A percentile compares a stretch with the other conserved stretches of the same genome.
Conservation (phyloP, 75 land plant genomes). For the Pinus albicaulis region DNA sequence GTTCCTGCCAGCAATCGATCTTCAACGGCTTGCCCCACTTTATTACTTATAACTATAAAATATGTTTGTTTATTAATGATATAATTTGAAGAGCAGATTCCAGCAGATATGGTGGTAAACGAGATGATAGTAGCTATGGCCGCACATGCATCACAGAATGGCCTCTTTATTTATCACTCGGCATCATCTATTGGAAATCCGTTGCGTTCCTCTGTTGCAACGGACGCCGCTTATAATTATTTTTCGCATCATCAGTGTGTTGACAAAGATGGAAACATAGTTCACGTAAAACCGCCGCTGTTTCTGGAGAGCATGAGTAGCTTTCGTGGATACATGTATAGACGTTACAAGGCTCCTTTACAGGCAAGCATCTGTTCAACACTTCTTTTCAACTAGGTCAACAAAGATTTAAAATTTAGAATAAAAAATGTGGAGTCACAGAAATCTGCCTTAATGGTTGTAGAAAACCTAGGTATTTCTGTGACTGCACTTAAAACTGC, state of each 20-base stretch:
- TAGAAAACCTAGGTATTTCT: neutral
- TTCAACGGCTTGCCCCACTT: too few relatives aligned
- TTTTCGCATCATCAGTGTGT: constrained; percentile 48
- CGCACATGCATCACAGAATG: constrained; percentile 29
- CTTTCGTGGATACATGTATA: constrained; percentile 27
- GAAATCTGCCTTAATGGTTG: too few relatives aligned
- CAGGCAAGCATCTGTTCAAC: too few relatives aligned
- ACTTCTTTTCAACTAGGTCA: too few relatives aligned
- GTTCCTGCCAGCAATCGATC: neutral
- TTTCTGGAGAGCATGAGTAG: constrained; percentile 28
- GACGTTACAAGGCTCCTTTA: constrained; percentile 24
- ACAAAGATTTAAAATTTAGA: too few relatives aligned
- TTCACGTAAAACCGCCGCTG: constrained; percentile 19
- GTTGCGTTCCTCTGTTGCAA: constrained; percentile 21
- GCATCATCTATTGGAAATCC: constrained; percentile 68
- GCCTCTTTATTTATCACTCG: constrained; percentile 50
- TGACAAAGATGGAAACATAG: constrained; percentile 43
- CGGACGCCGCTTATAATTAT: constrained; percentile 27
- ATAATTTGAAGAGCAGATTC: constrained; percentile 37
- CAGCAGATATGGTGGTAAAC: constrained; percentile 81
- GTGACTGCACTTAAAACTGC: too few relatives aligned
- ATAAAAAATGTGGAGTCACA: too few relatives aligned
- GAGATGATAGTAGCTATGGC: constrained; percentile 64
- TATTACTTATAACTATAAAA: neutral
- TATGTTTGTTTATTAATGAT: too few relatives aligned